Conservation (phyloP, 2,329 filamentous ascomycete species). For the Fusarium sp. region DNA sequence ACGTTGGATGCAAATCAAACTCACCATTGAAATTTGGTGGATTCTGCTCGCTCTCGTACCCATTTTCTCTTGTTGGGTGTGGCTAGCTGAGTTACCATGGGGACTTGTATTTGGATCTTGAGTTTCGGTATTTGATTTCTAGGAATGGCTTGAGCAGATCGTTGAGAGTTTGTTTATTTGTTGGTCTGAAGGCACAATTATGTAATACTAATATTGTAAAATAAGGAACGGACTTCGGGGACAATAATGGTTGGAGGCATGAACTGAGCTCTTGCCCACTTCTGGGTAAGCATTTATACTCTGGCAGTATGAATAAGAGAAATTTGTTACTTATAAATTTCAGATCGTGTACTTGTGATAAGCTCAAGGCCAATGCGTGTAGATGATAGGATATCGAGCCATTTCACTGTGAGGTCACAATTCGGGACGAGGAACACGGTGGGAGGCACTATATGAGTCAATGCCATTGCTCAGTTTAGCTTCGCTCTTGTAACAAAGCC, state of each 20-base stretch:
- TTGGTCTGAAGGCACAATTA: neutral
- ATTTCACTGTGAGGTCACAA: neutral
- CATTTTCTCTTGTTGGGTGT: constrained; percentile 52
- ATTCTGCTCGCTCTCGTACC: constrained; percentile 56
- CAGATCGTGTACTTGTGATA: accelerated
- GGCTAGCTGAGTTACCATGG: constrained; percentile 41
- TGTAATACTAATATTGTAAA: constrained; percentile 1
- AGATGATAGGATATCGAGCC: neutral
- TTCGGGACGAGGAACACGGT: neutral
- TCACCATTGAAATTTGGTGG: constrained; percentile 62
- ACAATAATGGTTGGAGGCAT: neutral
- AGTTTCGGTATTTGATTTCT: neutral
- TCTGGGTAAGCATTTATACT: neutral
- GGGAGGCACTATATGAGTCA: neutral
- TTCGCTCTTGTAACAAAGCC: neutral
- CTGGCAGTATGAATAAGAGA: neutral
- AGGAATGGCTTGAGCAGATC: neutral
- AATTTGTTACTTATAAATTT: neutral
- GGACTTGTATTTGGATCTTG: neutral
- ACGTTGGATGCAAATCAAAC: constrained; percentile 55
- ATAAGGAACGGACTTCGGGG: neutral
- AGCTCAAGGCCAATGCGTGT: too few species aligned
- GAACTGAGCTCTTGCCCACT: neutral
- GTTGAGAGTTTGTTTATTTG: neutral
- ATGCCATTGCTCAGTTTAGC: neutral